A percentile compares a stretch with the other conserved stretches of the same genome.
These are phyloP conservation scores for Pinus taeda DNA, from an alignment of 75 land plant genomes.

Conservation along the genomic window DNA sequence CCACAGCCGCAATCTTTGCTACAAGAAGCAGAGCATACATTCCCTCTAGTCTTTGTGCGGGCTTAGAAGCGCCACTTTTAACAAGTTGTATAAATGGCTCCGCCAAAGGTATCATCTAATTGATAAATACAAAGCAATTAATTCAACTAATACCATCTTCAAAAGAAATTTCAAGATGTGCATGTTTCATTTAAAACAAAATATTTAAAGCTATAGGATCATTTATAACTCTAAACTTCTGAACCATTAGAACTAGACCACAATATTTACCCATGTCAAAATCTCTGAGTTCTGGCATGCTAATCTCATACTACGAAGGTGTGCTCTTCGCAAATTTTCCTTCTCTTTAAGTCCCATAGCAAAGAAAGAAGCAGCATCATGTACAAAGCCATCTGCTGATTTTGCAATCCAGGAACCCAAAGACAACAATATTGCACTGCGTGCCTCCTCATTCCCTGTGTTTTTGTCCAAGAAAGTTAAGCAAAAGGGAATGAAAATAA, in stretches of 20 bases:
- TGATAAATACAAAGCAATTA: background rate
- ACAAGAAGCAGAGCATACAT: conserved; percentile 74
- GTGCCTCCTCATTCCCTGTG: conserved; percentile 96
- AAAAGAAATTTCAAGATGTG: background rate
- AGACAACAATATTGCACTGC: conserved; percentile 65
- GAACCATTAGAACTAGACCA: background rate
- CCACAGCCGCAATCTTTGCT: conserved; percentile 67
- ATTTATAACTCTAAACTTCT: background rate
- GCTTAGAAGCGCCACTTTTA: conserved; percentile 86
- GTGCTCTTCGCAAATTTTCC: conserved; percentile 75
- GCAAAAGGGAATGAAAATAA: background rate
- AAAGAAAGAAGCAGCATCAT: conserved; percentile 58
- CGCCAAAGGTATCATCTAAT: conserved; percentile 61
- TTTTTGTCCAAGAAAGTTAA: background rate
- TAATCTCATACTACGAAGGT: conserved; percentile 71
- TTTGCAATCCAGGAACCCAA: conserved; percentile 67
- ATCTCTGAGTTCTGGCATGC: conserved; percentile 63
- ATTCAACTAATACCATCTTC: background rate
- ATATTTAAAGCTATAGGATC: conserved; percentile 6
- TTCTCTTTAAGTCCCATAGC: conserved; percentile 87
- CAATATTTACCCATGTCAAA: conserved; percentile 26
- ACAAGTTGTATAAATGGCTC: conserved; percentile 74
- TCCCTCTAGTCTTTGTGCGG: conserved; percentile 83
- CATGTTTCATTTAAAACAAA: background rate
- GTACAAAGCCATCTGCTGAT: conserved; percentile 44